Evolutionary conservation across 176 grass and related monocot species (phyloP).

Genomic region (Areca catechu): DNA sequence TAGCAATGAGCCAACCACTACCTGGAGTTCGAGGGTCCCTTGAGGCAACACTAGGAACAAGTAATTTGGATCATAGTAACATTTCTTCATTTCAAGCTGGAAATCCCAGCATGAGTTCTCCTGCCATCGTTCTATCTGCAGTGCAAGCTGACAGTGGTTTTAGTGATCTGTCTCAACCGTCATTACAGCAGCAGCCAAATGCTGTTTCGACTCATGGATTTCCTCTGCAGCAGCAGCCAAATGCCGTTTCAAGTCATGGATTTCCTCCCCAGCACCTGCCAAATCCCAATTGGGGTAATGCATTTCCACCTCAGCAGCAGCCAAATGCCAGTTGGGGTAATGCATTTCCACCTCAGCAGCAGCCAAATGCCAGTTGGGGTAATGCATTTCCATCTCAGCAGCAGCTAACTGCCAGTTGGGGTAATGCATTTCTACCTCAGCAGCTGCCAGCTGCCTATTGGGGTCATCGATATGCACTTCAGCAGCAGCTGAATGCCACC

Average conservation of each 20-base stretch:
- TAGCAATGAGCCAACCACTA: slow-evolving; percentile 7
- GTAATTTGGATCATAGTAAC: slow-evolving; percentile 13
- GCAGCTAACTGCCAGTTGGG: too few relatives aligned
- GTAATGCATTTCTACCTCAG: slow-evolving; percentile 10
- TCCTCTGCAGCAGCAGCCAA: too few relatives aligned
- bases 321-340: not conserved
- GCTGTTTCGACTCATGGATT: too few relatives aligned
- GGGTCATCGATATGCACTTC: too few relatives aligned
- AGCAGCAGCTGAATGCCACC: too few relatives aligned
- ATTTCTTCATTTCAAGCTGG: slow-evolving; percentile 6
- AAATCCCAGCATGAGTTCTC: slow-evolving; percentile 18
- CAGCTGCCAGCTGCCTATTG: not conserved
- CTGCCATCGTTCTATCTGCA: slow-evolving; percentile 24
- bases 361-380: slow-evolving; percentile 7
- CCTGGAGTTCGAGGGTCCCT: slow-evolving; percentile 1
- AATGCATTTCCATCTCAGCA: slow-evolving; percentile 19
- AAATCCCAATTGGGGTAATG: too few relatives aligned
- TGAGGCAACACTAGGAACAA: not conserved
- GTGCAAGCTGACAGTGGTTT: slow-evolving; percentile 42
- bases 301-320: too few relatives aligned
- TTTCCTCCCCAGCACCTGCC: too few relatives aligned
- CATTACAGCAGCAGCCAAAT: slow-evolving; percentile 21
- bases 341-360: slow-evolving; percentile 13
- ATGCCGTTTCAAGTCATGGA: too few relatives aligned
- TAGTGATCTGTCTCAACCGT: slow-evolving; percentile 39